Base-by-base conservation (phyloP, 139 green algal species). In the Volvox africanus region DNA sequence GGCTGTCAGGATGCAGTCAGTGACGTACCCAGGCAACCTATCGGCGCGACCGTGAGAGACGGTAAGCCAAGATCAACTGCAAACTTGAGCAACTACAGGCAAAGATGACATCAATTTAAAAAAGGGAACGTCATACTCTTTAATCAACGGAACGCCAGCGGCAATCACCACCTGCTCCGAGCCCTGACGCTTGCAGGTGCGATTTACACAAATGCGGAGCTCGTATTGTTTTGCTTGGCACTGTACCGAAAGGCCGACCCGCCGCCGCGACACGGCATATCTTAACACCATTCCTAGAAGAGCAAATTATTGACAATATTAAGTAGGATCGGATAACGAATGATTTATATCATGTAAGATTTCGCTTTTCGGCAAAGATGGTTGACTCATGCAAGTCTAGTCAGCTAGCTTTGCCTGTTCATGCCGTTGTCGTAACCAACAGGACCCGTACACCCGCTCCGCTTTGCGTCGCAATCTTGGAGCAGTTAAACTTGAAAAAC, bases 111-210 rank as follows among this genome's bases (percentile, higher is more conserved):
- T 76, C 55, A 9, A 14, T 61, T 32, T 5, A 30, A 5, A n/a
- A 14, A n/a, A 22, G 24, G 0, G 9, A 24, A 50, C 80, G 22
- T 28, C 62, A 33, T 9, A 2, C 2, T 20, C 9, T 21, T 24
- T 3, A 33, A 6, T 6, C n/a, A 65, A 33, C 24, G 16, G 13
- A 55, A 55, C 5, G 44, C 44, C 44, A 55, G 44, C 44, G 44
- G 5, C 44, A 36, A 69, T 36, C 1, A 20, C 28, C n/a, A 93
- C 94, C 91, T 95, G 89, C 61, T 93, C 84, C 11, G 91, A 91
- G 32, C 94, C 94, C 37, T 95, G 93, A 61, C 94, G 93, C 65
- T 93, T 94, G 90, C 94, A 96, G 17, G 94, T 94, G n/a, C 93
- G 93, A 35, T 92, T 91, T 44, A 91, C 93, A 79, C 94, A 96